Evolutionary conservation across 2,329 filamentous ascomycete species (phyloP), one percentile per base, ranked within the genome.

Genomic region (Fusarium chuoi): DNA sequence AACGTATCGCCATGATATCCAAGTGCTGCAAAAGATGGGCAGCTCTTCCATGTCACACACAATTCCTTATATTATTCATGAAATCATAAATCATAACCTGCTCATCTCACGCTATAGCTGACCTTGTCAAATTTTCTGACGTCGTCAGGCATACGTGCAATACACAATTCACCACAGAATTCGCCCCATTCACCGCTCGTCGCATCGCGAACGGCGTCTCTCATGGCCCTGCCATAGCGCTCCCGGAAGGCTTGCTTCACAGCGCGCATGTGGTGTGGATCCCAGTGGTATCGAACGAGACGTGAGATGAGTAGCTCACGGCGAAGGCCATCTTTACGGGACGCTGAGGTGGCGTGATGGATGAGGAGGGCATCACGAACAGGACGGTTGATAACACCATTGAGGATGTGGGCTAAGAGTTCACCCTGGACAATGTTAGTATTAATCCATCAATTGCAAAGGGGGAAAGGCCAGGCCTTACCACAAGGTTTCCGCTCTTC

Each of bases 331-430:
- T 96, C 93, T 72, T 89, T 89, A 73, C 88, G 89, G 7, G 92
- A 92, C 51, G 92, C 89, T 26, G 91, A 92, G 74, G 98, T 90
- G 5, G 96, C 96, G 84, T 98, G 96, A 82, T 97, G 92, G 4
- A 99, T 87, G 6, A 98, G 91, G 42, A 98, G 88, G 7, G 96
- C 94, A 82, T 98, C 96, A 62, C 96, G 94, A 71, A 97, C 94
- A 11, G 96, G 95, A 67, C 93, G 93, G 85, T 98, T 98, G 85
- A 98, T 97, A 65, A 97, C 91, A 78, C 96, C 96, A 84, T 98
- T 98, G 79, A 99, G 92, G 77, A 98, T 94, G 83, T 98, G 96
- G 1, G 95, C 94, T 42, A 98, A 90, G 26, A 97, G 91, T 85
- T 99, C 96, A 73, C 96, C 96, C 95, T 98, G 51, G 39, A 38